Base-by-base conservation (phyloP, 2,329 filamentous ascomycete species). In the Cladophialophora carrionii region DNA sequence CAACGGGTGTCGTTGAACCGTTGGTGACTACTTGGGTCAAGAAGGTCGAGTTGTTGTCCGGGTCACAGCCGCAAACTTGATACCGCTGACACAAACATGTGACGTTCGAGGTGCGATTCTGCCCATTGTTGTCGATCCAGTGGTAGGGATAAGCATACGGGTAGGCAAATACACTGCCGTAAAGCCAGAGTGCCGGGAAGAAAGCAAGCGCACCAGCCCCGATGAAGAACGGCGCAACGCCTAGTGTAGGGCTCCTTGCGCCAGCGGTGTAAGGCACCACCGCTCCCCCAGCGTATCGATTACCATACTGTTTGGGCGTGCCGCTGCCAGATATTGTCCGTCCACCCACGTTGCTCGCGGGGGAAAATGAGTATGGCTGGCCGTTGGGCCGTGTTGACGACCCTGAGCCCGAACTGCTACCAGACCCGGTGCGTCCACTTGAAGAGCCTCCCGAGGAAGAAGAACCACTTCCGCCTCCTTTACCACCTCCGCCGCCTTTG, bases 31-130 rank as follows among this genome's bases (percentile, higher is more conserved):
- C 65, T 12, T 76, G 74, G 52, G 78, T 71, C 62, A 81, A 74
- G 66, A 78, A 81, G 1, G 77, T 80, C 53, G 71, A 70, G 65
- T 82, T 80, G 49, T 75, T 75, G 67, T 78, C 80, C 48, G 81
- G 76, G 62, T 87, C 86, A 71, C 86, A 88, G 4, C 85, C 84
- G 71, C 86, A 88, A 37, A 80, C 78, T 20, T 73, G 75, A 70
- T 83, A 83, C 63, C 82, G 72, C 65, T 83, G 77, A 72, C 86
- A 88, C 43, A 86, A 72, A 71, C 86, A 88, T 2, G 80, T 75
- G 6, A 87, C 82, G 51, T 80, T 77, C 37, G 73, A 77, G 6
- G 78, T 76, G 49, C 80, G 74, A 65, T 82, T 76, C 34, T 65
- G 48, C 4, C 72, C 72, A 10, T 75, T 75, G 12, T 71, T 62